Evolutionary conservation across 2,329 filamentous ascomycete genomes (phyloP).

Genomic region (Penicillium sp.): DNA sequence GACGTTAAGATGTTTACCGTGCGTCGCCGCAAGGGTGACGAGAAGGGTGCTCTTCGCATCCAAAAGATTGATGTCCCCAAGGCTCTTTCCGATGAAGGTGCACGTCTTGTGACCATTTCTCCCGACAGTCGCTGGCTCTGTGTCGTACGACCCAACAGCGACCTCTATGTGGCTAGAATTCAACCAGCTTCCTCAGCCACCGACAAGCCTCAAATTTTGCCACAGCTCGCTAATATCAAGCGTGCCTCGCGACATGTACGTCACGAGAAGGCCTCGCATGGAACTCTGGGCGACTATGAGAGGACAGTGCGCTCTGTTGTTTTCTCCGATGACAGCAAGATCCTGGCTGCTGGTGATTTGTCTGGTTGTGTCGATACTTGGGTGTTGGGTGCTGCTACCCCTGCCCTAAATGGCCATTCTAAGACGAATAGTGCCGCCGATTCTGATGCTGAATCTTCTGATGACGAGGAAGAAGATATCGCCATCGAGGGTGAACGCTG

Average conservation of each 20-base stretch:
- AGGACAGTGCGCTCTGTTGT: conserved; percentile 69
- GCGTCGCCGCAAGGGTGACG: conserved; percentile 50
- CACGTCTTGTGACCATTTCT: conserved; percentile 59
- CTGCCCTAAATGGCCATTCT: conserved; percentile 39
- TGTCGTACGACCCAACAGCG: conserved; percentile 59
- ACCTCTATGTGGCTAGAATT: conserved; percentile 55
- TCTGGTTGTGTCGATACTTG: conserved; percentile 86
- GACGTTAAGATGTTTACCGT: conserved; percentile 77
- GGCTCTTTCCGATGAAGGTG: conserved; percentile 60
- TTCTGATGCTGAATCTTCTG: conserved; percentile 48
- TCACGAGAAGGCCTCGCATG: conserved; percentile 54
- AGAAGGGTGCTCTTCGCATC: conserved; percentile 64
- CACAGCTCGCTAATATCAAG: conserved; percentile 45
- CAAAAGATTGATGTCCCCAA: conserved; percentile 66
- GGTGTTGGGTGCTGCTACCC: conserved; percentile 60
- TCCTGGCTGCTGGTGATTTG: conserved; percentile 76
- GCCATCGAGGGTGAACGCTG: conserved; percentile 65
- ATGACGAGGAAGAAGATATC: conserved; percentile 50
- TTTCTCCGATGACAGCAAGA: conserved; percentile 77
- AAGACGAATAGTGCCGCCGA: conserved; percentile 46
- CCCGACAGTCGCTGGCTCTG: conserved; percentile 47
- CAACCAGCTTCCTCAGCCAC: conserved; percentile 38
- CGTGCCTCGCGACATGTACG: conserved; percentile 34
- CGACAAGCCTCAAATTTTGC: conserved; percentile 44
- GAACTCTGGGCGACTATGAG: conserved; percentile 72